These are phyloP conservation scores for Salvia hispanica DNA, from an alignment of 257 asterid genomes.

Conservation along the genomic window DNA sequence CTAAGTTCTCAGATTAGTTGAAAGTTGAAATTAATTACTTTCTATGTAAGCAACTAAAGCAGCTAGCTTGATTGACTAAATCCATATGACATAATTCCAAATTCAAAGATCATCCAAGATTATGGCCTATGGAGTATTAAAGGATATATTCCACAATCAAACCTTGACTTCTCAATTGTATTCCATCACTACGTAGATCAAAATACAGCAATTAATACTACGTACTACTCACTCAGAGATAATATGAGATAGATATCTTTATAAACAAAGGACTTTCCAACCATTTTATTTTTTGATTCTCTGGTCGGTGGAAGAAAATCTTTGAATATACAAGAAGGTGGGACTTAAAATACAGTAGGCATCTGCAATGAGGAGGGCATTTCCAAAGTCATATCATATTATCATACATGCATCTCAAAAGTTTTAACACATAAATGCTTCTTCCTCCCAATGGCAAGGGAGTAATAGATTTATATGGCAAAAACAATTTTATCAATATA, in stretches of 20 bases:
- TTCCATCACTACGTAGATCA: background rate
- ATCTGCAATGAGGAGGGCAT: background rate
- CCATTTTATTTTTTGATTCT: background rate
- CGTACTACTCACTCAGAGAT: constrained; percentile 1
- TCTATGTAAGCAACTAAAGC: background rate
- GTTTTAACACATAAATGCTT: background rate
- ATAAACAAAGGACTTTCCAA: background rate
- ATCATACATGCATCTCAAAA: too few relatives aligned
- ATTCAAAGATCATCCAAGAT: background rate
- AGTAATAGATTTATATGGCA: background rate
- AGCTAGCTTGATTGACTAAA: background rate
- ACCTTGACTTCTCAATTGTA: constrained; percentile 13
- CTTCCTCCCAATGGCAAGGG: constrained; percentile 5
- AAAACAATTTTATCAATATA: background rate
- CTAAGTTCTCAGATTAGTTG: background rate
- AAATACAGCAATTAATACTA: constrained; percentile 5
- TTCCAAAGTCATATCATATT: background rate
- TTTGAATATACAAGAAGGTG: background rate
- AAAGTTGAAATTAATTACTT: background rate
- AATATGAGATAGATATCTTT: background rate
- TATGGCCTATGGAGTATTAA: background rate
- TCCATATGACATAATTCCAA: background rate
- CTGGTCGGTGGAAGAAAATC: background rate
- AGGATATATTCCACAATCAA: background rate
- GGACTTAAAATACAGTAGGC: background rate